Evolutionary conservation across 345 rosid genomes (phyloP), one percentile per base, ranked within the genome.

Genomic region (Arabidopsis suecica): DNA sequence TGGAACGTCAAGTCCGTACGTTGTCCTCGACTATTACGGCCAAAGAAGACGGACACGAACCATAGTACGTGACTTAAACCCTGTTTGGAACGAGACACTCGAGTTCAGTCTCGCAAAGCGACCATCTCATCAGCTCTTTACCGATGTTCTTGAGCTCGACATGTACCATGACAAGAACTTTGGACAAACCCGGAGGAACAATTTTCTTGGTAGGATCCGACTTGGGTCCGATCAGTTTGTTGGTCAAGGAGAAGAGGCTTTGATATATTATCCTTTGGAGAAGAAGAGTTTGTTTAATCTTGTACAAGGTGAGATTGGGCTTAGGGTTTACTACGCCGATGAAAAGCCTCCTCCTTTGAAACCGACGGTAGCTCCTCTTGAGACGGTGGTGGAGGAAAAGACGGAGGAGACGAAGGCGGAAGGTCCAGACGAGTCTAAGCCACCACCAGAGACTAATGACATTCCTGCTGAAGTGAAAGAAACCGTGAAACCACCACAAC

Each of bases 1-100:
- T 0, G 98, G 98, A 13, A 78, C 88, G 0, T 91, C 98, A 14
- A 93, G 98, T 73, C 97, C 98, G 7, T 93, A 87, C 79, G 98
- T 87, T 6, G 82, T 86, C 22, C 66, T 89, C 40, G 90, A 93
- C 70, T 93, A 86, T 76, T 83, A 91, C 49, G 98, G 97, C 16
- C 94, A 93, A 40, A 63, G 98, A 74, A 83, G 75, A 78, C 80
- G 82, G 3, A 93, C 98, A 0, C 74, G 49, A 3, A 84, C 97
- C 5, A 84, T 75, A 38, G 65, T 83, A 44, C 83, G 90, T 25
- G 91, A 91, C 72, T 78, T 93, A 61, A 88, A 83, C 65, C 98
- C 98, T 1, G 65, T 79, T 12, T 93, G 98, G 98, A 85, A 83
- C 69, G 91, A 91, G 72, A 69, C 75, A 8, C 87, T 91, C 11